phyloP scores from a whole-genome alignment of 805 yeast genomes.

The Cyberlindnera mycetangii region DNA sequence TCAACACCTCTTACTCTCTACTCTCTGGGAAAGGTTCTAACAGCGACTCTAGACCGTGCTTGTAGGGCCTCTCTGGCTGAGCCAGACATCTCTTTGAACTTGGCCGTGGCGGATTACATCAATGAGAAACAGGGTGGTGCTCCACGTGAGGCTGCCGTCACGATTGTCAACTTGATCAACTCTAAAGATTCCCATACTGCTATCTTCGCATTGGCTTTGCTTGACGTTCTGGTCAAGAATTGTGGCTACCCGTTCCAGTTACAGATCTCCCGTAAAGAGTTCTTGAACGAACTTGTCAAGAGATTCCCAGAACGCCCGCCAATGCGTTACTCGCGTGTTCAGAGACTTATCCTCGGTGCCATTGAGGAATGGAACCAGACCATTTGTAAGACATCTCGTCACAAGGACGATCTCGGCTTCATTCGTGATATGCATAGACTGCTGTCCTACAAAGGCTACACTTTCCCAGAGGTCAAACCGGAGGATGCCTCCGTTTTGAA shows the following conservation, averaged over 20 bases:
- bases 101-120: conserved; percentile 91
- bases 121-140: conserved; percentile 88
- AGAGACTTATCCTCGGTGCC: conserved; percentile 79
- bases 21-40: too few species aligned
- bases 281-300: conserved; percentile 87
- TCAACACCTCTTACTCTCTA: not conserved
- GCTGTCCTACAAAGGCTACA: conserved; percentile 84
- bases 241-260: conserved; percentile 97
- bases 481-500: conserved; percentile 93
- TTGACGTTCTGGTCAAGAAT: conserved; percentile 92
- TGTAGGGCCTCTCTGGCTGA: conserved; percentile 78
- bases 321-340: conserved; percentile 74
- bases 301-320: conserved; percentile 96
- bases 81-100: conserved; percentile 83
- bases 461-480: conserved; percentile 85
- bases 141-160: conserved; percentile 89
- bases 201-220: conserved; percentile 72
- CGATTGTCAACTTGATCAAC: conserved; percentile 79
- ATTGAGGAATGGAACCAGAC: conserved; percentile 98
- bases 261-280: conserved; percentile 92
- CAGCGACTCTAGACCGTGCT: conserved; percentile 57
- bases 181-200: conserved; percentile 82
- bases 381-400: conserved; percentile 81
- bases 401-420: conserved; percentile 88
- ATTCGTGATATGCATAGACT: conserved; percentile 95